A percentile compares a stretch with the other conserved stretches of the same genome.
These are phyloP conservation scores for Colletotrichum cordylinicola DNA, from an alignment of 2,329 filamentous ascomycete genomes.

Conservation along the genomic window DNA sequence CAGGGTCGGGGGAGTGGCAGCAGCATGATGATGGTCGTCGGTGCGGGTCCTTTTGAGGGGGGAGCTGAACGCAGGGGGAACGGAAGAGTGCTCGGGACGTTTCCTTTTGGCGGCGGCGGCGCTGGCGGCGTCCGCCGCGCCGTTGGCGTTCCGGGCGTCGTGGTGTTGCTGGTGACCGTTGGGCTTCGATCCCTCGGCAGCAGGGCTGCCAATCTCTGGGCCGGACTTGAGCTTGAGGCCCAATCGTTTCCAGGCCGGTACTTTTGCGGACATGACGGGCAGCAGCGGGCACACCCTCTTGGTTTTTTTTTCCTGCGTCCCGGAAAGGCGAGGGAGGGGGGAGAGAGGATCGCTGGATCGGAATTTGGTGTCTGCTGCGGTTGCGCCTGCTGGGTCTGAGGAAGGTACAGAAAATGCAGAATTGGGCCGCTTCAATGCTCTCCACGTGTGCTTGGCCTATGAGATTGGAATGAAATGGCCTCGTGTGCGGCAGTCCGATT, in stretches of 20 bases:
- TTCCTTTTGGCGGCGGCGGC: slow-evolving; percentile 26
- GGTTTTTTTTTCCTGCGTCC: not conserved
- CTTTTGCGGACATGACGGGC: slow-evolving; percentile 47
- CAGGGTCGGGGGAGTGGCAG: slow-evolving; percentile 24
- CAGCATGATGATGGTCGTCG: slow-evolving; percentile 8
- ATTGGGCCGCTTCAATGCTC: slow-evolving; percentile 10
- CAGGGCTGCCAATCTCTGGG: slow-evolving; percentile 22
- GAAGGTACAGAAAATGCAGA: not conserved
- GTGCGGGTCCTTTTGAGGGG: slow-evolving; percentile 35
- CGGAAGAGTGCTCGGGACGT: slow-evolving; percentile 21
- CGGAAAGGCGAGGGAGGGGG: slow-evolving; percentile 1
- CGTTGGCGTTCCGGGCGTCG: slow-evolving; percentile 21
- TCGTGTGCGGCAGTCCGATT: slow-evolving; percentile 18
- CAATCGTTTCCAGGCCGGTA: slow-evolving; percentile 67
- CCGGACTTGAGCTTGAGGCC: slow-evolving; percentile 64
- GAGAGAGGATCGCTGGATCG: not conserved
- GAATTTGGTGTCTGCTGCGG: slow-evolving; percentile 15
- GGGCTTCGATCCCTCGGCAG: slow-evolving; percentile 28
- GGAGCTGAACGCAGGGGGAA: slow-evolving; percentile 19
- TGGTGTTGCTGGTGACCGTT: slow-evolving; percentile 20
- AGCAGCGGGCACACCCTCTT: slow-evolving; percentile 29
- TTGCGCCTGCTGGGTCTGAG: not conserved
- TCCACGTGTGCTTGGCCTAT: slow-evolving; percentile 16
- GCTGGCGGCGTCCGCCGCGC: slow-evolving; percentile 15
- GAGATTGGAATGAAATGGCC: slow-evolving; percentile 18